Evolutionary conservation across 2,329 filamentous ascomycete genomes (phyloP), one percentile per base, ranked within the genome.

Genomic region (Curvularia verruculosa): DNA sequence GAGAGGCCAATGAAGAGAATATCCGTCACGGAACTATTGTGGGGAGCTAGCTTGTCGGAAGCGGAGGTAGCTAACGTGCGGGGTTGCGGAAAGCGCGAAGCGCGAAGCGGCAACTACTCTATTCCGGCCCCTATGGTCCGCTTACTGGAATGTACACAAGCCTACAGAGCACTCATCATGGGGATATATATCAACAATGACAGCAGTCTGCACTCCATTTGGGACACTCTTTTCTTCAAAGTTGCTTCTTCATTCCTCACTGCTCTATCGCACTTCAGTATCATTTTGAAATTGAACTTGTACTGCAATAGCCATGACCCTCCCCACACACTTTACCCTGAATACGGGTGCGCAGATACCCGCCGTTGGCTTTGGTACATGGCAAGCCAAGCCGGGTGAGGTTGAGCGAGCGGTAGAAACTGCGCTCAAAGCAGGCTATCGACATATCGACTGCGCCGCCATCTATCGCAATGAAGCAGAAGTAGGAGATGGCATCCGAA

Each of bases 401-500:
- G 65, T 68, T 9, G 78, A 84, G 52, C 53, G 52, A 12, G 90
- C 90, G 49, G 90, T 93, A 58, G 84, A 89, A 75, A 80, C 80
- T 31, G 89, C 89, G 13, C 81, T 92, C 24, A 80, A 81, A 58
- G 77, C 79, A 39, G 89, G 89, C 57, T 92, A 92, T 78, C 84
- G 87, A 23, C 89, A 91, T 77, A 87, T 91, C 74, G 87, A 90
- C 77, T 90, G 88, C 45, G 89, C 90, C 28, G 82, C 87, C 52
- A 89, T 87, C 51, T 94, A 94, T 75, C 86, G 85, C 73, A 94
- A 93, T 77, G 90, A 92, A 73, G 76, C 80, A 54, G 88, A 91
- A 72, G 84, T 92, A n/a, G 89, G 89, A 56, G 78, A 79, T 9
- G 89, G 87, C 50, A 90, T 92, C 78, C 85, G 86, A 71, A 81